These are phyloP conservation scores for Arthrocladium fulminans DNA, from an alignment of 2,329 filamentous ascomycete species.

Conservation along the genomic window DNA sequence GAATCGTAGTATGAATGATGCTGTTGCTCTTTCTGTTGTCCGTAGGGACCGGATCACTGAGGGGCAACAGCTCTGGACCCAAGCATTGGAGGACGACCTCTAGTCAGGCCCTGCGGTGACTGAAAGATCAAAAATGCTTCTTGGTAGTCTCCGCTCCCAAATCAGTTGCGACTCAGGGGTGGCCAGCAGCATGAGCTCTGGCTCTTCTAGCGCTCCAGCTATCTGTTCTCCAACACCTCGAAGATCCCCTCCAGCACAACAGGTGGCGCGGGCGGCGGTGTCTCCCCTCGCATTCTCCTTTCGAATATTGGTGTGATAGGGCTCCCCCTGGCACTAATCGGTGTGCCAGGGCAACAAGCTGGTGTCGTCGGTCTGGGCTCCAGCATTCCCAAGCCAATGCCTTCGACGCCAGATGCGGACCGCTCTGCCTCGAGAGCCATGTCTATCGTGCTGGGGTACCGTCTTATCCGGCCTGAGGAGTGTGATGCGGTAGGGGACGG, in stretches of 20 bases:
- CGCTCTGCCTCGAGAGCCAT: slow-evolving; percentile 36
- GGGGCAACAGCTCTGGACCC: too few species aligned
- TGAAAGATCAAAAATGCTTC: too few species aligned
- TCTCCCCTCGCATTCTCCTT: background rate
- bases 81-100: too few species aligned
- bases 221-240: slow-evolving; percentile 35
- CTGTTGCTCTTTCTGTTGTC: too few species aligned
- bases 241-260: slow-evolving; percentile 40
- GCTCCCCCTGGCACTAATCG: background rate
- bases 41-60: too few species aligned
- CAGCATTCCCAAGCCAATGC: slow-evolving; percentile 35
- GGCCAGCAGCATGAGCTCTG: background rate
- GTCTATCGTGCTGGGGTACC: slow-evolving; percentile 36
- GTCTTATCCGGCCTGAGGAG: slow-evolving; percentile 28
- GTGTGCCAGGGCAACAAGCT: background rate
- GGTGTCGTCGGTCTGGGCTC: slow-evolving; percentile 32
- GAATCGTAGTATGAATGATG: too few species aligned
- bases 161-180: background rate
- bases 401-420: slow-evolving; percentile 31
- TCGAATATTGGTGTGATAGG: slow-evolving; percentile 2
- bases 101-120: too few species aligned
- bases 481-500: slow-evolving; percentile 6
- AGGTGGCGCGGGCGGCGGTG: slow-evolving; percentile 9
- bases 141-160: too few species aligned
- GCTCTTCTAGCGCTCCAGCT: background rate